Base-by-base conservation (phyloP, 768 basidiomycete genomes). In the Tephrocybe sp. region DNA sequence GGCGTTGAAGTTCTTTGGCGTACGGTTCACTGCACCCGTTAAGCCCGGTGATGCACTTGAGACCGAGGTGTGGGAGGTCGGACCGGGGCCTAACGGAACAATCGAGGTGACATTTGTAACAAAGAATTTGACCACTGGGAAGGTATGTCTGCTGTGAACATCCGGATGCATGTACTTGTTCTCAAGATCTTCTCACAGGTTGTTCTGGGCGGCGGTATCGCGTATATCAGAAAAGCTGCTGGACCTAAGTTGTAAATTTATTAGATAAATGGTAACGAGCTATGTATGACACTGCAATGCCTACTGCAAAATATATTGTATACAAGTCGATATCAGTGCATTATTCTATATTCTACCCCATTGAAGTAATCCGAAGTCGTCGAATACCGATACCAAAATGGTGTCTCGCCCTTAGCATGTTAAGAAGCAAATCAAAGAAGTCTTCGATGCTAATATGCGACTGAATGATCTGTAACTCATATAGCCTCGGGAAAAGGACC, bases 21-120 rank as follows among this genome's bases (percentile, higher is more conserved):
- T 77, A 25, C 75, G 87, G 22, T 95, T 95, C 72, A 90, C 89
- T 0, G 75, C 87, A 1, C 92, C 91, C 25, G 89, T 93, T 9
- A 84, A 79, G 65, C 91, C 90, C 8, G 91, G 91, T 0, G 89
- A 92, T 63, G 79, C 75, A 34, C 75, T 92, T 25, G 86, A 92
- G 77, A 91, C 87, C 8, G 72, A 75, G 39, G 78, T 83, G 30
- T 92, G 90, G 90, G 86, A 89, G 59, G 75, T 92, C 5, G 87
- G 87, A 2, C 65, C 74, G 21, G 84, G 83, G 22, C 82, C 80
- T 1, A 70, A 78, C 35, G 83, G 81, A 7, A 82, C 78, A 2
- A 70, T 63, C 2, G 85, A 87, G 59, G 71, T 87, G 8, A 68
- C 82, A 0, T 87, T 88, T 55, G 67, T 76, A 40, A 86, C 83